Base-by-base conservation (phyloP, 495 filamentous ascomycete species). In the Annulohypoxylon nitens region DNA sequence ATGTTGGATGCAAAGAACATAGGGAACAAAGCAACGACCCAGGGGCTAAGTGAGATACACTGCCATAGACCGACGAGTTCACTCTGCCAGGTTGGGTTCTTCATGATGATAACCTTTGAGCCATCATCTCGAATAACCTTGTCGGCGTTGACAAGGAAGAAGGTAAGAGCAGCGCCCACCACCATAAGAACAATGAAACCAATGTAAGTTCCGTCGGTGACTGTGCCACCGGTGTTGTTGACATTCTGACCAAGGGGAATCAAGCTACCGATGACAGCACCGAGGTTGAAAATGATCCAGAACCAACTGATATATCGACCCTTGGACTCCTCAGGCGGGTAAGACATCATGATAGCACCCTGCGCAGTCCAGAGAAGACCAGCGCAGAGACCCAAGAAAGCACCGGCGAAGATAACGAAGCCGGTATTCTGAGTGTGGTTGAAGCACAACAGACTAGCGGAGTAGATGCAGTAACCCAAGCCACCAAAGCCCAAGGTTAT, bases 211-310 rank as follows among this genome's bases (percentile, higher is more conserved):
- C 94, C 94, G 79, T 95, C 90, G 43, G 84, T 91, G 67, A 97
- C 92, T 16, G 84, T 81, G 47, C 82, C 86, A 64, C 85, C 84
- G 4, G 75, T 86, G 54, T 83, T 81, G 80, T 95, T 83, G 76
- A 95, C 87, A 80, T 95, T 95, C 78, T 94, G 89, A 18, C 88
- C 93, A 26, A 97, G 90, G 14, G 92, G 92, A 60, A 96, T 90
- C 83, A 97, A 85, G 67, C 90, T 90, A 33, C 95, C 95, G 83
- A 97, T 93, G 63, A 97, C 95, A 75, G 90, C 95, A 69, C 95
- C 95, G 36, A 94, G 79, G 80, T 98, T 98, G 86, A 97, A 98
- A 74, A 98, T 97, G 62, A 93, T 88, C 95, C 95, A 98, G 81
- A 98, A 97, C 79, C 90, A 88, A 45, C 92, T 91, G 76, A 97